Evolutionary conservation across 2,329 filamentous ascomycete genomes (phyloP).

Genomic region (Ceratocystis destructans): DNA sequence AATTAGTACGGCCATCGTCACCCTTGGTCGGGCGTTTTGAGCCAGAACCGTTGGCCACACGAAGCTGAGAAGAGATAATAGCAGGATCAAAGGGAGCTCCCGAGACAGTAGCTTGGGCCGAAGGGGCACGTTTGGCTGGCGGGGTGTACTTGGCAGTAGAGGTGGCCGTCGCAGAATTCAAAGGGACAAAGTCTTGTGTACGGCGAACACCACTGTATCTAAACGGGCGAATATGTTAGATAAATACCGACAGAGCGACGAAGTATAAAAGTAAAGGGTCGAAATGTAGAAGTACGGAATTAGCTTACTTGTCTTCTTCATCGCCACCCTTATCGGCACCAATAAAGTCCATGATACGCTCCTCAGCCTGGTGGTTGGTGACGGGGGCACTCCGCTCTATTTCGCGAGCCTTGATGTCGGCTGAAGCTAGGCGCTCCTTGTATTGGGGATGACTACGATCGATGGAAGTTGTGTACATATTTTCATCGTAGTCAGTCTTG

Average conservation of each 20-base stretch:
- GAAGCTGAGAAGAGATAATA: slow-evolving; percentile 75
- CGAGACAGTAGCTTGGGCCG: slow-evolving; percentile 56
- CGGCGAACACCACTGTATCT: slow-evolving; percentile 88
- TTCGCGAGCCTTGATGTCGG: slow-evolving; percentile 73
- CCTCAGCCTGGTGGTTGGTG: slow-evolving; percentile 79
- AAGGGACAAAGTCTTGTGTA: slow-evolving; percentile 52
- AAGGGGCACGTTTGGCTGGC: slow-evolving; percentile 70
- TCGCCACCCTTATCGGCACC: slow-evolving; percentile 56
- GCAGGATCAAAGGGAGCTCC: slow-evolving; percentile 74
- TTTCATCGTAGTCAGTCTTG: slow-evolving; percentile 84
- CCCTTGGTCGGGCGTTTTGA: slow-evolving; percentile 13
- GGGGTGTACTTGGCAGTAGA: slow-evolving; percentile 60
- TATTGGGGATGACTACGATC: slow-evolving; percentile 74
- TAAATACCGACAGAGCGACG: neutral
- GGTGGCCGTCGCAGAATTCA: slow-evolving; percentile 33
- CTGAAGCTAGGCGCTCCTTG: slow-evolving; percentile 60
- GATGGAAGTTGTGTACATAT: slow-evolving; percentile 84
- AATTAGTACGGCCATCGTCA: slow-evolving; percentile 5
- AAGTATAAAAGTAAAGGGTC: neutral
- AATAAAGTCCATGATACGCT: slow-evolving; percentile 60
- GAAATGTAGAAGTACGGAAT: neutral
- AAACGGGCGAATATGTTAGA: slow-evolving; percentile 15
- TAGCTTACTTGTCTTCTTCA: slow-evolving; percentile 76
- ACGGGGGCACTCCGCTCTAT: slow-evolving; percentile 64
- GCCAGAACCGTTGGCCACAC: slow-evolving; percentile 8